Base-by-base conservation (phyloP, 2,329 filamentous ascomycete species). In the Fusarium sp. region DNA sequence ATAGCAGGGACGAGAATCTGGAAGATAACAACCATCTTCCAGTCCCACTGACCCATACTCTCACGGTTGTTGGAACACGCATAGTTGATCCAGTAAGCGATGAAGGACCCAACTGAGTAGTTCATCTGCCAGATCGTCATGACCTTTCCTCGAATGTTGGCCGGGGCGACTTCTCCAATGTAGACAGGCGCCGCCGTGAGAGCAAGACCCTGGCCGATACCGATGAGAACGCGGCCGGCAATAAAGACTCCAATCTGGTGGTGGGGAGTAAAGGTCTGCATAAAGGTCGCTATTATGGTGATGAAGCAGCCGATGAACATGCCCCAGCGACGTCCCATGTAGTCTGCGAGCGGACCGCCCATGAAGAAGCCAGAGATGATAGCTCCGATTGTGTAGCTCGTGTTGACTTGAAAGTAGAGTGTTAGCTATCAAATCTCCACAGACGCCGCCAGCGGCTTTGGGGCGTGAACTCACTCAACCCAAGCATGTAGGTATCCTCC, bases 1-100 rank as follows among this genome's bases (percentile, higher is more conserved):
- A 93, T 78, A 40, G 87, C 67, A 1, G 92, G 92, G 29, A 92
- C 87, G 14, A 94, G 81, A 36, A 93, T 85, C 80, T 94, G 92
- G 84, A 93, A 93, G 68, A 94, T 90, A 70, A 93, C 89, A 13
- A 93, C 90, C 83, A 93, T 88, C 76, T 88, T 90, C 91, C 91
- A 93, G 80, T 93, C 91, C 92, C 91, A 93, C 72, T 94, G 85
- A 25, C 91, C 91, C 5, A 93, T 86, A 14, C 73, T 83, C 29
- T 83, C 74, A 27, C 84, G 82, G 80, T 92, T 83, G 74, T 90
- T 85, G 45, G 86, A 86, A 78, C 89, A 89, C 6, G 87, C 91
- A 74, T 88, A 93, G 78, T 90, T 91, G 78, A 93, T 89, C 91
- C 80, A 81, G 61, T 79, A 81, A 14, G 78, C 77, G 33, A 80